These are phyloP conservation scores for Dryas drummondii DNA, from an alignment of 306 rosid species.

Conservation along the genomic window DNA sequence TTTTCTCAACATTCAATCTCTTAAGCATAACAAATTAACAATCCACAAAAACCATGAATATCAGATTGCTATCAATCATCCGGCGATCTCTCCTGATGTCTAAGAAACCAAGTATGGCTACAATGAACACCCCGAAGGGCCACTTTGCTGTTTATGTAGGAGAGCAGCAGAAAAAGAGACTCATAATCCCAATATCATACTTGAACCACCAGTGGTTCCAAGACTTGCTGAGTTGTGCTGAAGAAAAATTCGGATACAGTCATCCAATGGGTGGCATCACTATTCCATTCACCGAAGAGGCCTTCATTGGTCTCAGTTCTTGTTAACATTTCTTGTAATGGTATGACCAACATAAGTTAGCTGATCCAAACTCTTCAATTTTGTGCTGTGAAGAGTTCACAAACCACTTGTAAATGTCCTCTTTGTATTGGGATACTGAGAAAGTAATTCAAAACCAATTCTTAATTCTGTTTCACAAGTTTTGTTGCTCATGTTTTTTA, in stretches of 20 bases:
- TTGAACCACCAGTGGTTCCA: slow-evolving; percentile 9
- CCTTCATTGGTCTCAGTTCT: slow-evolving; percentile 18
- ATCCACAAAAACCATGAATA: slow-evolving; percentile 4
- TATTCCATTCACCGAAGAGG: slow-evolving; percentile 26
- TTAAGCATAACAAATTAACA: not conserved
- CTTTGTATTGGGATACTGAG: not conserved
- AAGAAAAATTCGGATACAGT: slow-evolving; percentile 30
- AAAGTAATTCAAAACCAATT: not conserved
- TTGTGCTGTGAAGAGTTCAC: not conserved
- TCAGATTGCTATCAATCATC: slow-evolving; percentile 2
- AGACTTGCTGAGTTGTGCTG: slow-evolving; percentile 7
- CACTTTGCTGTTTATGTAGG: slow-evolving; percentile 30
- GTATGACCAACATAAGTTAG: not conserved
- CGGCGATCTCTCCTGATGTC: not conserved
- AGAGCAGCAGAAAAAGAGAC: slow-evolving; percentile 12
- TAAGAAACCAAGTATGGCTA: not conserved
- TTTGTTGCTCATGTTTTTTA: not conserved
- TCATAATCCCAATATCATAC: slow-evolving; percentile 13
- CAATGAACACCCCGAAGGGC: slow-evolving; percentile 7
- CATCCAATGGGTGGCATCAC: slow-evolving; percentile 37
- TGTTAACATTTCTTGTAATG: slow-evolving; percentile 3
- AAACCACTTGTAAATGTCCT: not conserved
- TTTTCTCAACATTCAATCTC: not conserved
- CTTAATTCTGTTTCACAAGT: not conserved
- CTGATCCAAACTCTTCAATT: slow-evolving; percentile 4